phyloP scores from a whole-genome alignment of 225 moss, liverwort and hornwort genomes.

The Bryum argenteum region DNA sequence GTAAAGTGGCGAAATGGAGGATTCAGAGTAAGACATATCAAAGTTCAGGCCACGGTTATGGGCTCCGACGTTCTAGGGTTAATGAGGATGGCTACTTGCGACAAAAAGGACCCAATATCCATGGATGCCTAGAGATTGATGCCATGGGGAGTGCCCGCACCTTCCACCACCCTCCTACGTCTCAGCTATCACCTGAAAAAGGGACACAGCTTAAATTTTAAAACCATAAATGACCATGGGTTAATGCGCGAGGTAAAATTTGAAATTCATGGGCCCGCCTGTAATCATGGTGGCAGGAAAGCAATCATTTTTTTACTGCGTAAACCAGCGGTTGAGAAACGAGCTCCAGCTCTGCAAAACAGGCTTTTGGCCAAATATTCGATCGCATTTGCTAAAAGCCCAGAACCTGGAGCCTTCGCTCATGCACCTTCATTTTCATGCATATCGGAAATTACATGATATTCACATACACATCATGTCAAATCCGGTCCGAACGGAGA shows the following conservation, averaged over 20 bases:
- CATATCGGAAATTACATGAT: too few relatives aligned
- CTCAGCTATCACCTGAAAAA: not conserved
- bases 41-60: too few relatives aligned
- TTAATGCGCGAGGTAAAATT: not conserved
- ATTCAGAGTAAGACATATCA: too few relatives aligned
- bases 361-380: not conserved
- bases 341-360: conserved; percentile 12
- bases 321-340: conserved; percentile 26
- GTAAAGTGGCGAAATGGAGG: too few relatives aligned
- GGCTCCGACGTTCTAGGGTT: too few relatives aligned
- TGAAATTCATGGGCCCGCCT: not conserved
- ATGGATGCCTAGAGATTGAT: not conserved
- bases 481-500: too few relatives aligned
- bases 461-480: too few relatives aligned
- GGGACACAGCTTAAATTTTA: not conserved
- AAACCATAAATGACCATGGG: not conserved
- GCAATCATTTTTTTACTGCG: conserved; percentile 4
- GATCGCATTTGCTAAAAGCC: not conserved
- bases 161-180: conserved; percentile 17
- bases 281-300: not conserved
- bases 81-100: not conserved
- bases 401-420: too few relatives aligned
- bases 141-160: not conserved
- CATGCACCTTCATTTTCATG: too few relatives aligned
- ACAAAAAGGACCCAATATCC: not conserved